These are phyloP conservation scores for Myxozyma mucilagina DNA, from an alignment of 805 yeast genomes.

Conservation along the genomic window DNA sequence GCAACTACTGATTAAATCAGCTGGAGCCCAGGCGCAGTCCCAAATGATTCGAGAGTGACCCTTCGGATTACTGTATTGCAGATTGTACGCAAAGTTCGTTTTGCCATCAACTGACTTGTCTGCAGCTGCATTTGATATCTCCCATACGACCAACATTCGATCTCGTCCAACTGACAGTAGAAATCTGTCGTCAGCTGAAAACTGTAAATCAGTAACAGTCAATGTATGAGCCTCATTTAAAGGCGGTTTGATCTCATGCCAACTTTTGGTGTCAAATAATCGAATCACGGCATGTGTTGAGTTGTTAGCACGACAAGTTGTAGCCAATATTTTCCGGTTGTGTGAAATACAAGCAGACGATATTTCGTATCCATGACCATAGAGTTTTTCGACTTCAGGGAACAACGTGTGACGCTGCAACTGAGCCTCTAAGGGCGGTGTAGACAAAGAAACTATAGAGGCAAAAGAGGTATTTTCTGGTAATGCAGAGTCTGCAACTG, in stretches of 20 bases:
- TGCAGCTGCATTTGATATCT: conserved; percentile 36
- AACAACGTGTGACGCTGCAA: conserved; percentile 88
- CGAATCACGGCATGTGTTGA: conserved; percentile 83
- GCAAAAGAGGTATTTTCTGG: conserved; percentile 46
- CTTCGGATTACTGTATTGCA: conserved; percentile 51
- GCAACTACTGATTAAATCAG: conserved; percentile 8
- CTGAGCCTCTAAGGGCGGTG: conserved; percentile 77
- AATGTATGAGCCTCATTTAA: conserved; percentile 67
- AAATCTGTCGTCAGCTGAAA: conserved; percentile 58
- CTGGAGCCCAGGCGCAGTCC: conserved; percentile 89
- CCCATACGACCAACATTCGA: conserved; percentile 80
- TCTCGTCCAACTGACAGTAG: conserved; percentile 85
- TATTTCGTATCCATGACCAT: conserved; percentile 97
- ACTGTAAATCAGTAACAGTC: conserved; percentile 80
- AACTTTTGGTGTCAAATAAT: conserved; percentile 60
- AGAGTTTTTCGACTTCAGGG: conserved; percentile 92
- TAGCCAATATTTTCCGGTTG: conserved; percentile 65
- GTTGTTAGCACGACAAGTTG: conserved; percentile 88
- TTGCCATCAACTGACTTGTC: conserved; percentile 27
- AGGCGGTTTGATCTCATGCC: conserved; percentile 59
- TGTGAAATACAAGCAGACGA: conserved; percentile 73
- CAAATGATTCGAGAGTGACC: conserved; percentile 92
- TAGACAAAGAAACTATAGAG: conserved; percentile 40
- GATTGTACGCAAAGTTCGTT: conserved; percentile 44
- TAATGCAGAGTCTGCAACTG: conserved; percentile 86